A percentile compares a stretch with the other conserved stretches of the same genome.
These are phyloP conservation scores for Fusarium sp. DNA, from an alignment of 2,329 filamentous ascomycete genomes.

Conservation along the genomic window DNA sequence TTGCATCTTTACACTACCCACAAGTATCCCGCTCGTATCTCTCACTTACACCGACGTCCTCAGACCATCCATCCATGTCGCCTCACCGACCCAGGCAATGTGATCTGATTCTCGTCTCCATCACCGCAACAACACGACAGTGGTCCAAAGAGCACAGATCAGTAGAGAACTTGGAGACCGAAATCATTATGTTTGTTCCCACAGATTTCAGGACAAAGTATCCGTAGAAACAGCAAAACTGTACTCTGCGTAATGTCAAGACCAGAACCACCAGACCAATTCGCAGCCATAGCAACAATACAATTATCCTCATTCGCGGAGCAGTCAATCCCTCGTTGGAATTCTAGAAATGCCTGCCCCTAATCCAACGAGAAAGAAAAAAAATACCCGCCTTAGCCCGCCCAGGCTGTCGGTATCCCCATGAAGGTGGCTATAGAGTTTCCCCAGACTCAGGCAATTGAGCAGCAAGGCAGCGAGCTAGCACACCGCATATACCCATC, in stretches of 20 bases:
- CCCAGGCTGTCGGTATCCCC: constrained; percentile 8
- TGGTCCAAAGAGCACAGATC: constrained; percentile 11
- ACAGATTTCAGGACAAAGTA: not conserved
- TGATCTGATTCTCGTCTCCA: constrained; percentile 30
- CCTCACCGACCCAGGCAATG: no score
- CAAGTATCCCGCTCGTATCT: constrained; percentile 27
- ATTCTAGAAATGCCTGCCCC: no score
- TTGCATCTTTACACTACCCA: not conserved
- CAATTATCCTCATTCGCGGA: no score
- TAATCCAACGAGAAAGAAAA: no score
- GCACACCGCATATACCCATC: constrained; percentile 23
- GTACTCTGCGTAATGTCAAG: not conserved
- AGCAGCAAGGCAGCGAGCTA: constrained; percentile 25
- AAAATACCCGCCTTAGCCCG: no score
- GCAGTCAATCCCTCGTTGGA: no score
- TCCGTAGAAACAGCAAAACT: not conserved
- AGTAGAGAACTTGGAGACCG: not conserved
- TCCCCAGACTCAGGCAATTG: constrained; percentile 32
- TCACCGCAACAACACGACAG: constrained; percentile 38
- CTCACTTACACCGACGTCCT: constrained; percentile 30
- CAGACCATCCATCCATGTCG: not conserved
- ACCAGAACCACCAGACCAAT: no score
- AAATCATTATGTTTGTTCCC: not conserved
- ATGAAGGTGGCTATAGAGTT: constrained; percentile 33
- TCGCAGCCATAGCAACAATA: no score